Conservation (phyloP, 179 eudicot species). For the Carnegiea gigantea region DNA sequence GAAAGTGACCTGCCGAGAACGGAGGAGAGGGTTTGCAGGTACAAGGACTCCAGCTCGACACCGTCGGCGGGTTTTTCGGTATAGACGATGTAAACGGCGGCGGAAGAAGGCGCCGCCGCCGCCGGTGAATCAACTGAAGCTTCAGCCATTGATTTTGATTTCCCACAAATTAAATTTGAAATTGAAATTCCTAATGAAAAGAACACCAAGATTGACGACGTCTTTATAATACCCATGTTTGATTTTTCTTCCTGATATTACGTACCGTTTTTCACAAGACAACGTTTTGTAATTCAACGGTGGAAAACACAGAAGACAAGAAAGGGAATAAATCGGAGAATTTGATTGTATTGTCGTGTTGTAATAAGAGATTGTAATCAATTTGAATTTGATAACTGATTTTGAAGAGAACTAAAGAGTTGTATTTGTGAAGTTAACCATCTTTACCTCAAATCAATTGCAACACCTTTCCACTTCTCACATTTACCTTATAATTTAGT, state of each 20-base stretch:
- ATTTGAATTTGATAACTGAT: background rate
- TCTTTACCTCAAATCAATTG: too few relatives aligned
- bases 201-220: background rate
- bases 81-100: constrained; percentile 64
- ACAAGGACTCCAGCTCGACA: constrained; percentile 52
- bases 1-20: constrained; percentile 64
- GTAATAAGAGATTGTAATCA: background rate
- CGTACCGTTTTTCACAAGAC: background rate
- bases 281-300: background rate
- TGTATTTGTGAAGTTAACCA: too few relatives aligned
- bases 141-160: constrained; percentile 29
- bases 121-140: constrained; percentile 17
- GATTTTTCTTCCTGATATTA: background rate
- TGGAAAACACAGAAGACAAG: background rate
- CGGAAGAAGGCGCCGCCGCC: constrained; percentile 13
- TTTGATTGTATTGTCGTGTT: background rate
- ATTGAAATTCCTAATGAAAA: background rate
- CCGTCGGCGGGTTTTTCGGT: constrained; percentile 56
- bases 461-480: too few relatives aligned
- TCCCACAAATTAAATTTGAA: constrained; percentile 15
- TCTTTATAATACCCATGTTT: background rate
- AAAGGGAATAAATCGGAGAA: background rate
- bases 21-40: constrained; percentile 63
- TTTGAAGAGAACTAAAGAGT: background rate
- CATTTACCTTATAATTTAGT: too few relatives aligned